Percentiles rank a stretch among this genome's conserved stretches.
Conservation (phyloP, 768 basidiomycete species). For the Lentinula raphanica region DNA sequence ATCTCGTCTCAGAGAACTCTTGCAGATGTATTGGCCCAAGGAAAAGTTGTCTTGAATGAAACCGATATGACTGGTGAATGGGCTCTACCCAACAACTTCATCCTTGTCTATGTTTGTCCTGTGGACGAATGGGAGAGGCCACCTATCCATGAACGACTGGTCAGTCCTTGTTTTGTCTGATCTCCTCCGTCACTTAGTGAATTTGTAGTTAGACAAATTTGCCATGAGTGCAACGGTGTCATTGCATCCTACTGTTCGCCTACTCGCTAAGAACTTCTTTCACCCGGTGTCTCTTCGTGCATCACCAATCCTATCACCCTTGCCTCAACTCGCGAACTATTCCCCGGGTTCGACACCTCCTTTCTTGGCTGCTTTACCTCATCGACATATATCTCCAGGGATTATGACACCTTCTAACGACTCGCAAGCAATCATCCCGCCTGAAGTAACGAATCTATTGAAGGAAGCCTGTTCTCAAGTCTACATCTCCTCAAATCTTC, state of each 20-base stretch:
- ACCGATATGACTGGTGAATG: constrained; percentile 36
- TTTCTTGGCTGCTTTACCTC: constrained; percentile 17
- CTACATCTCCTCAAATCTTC: constrained; percentile 45
- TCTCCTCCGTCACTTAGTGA: background rate
- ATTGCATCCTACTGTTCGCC: constrained; percentile 37
- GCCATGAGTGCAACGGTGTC: constrained; percentile 66
- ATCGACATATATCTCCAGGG: constrained; percentile 5
- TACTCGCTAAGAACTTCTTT: constrained; percentile 18
- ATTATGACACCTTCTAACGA: constrained; percentile 21
- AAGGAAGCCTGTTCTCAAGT: constrained; percentile 28
- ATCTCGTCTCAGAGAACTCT: constrained; percentile 54
- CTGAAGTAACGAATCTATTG: constrained; percentile 24
- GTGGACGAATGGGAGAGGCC: constrained; percentile 62
- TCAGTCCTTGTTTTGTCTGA: constrained; percentile 35
- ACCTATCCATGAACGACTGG: constrained; percentile 57
- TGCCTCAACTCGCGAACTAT: constrained; percentile 14
- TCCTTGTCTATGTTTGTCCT: constrained; percentile 70
- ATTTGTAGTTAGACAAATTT: constrained; percentile 62
- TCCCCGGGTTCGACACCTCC: constrained; percentile 15
- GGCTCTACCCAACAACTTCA: constrained; percentile 63
- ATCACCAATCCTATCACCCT: constrained; percentile 21
- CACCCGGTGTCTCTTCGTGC: constrained; percentile 15
- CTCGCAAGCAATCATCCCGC: constrained; percentile 21
- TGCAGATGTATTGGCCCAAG: constrained; percentile 45
- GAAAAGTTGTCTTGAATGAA: constrained; percentile 42